Percentiles rank a stretch among this genome's conserved stretches.
Evolutionary conservation across 2,329 filamentous ascomycete species (phyloP).

Genomic region (Emericellopsis atlantica): DNA sequence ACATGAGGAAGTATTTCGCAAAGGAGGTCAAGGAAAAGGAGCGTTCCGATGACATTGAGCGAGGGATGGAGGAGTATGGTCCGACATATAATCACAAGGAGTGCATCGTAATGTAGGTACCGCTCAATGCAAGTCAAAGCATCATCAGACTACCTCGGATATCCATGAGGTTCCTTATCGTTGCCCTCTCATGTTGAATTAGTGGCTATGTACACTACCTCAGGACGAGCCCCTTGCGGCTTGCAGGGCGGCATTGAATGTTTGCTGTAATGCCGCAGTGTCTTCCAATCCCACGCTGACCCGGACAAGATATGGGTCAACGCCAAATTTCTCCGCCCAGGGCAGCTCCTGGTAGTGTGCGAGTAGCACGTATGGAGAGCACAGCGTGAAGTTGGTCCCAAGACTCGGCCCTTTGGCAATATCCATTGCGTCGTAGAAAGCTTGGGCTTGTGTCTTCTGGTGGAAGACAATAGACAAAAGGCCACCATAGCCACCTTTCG

Average conservation of each 20-base stretch:
- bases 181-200: no score
- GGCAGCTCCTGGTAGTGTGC: conserved; percentile 86
- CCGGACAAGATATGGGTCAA: conserved; percentile 68
- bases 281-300: conserved; percentile 89
- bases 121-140: neutral
- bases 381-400: conserved; percentile 92
- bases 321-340: conserved; percentile 77
- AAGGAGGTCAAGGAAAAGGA: conserved; percentile 56
- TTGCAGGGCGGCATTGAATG: conserved; percentile 58
- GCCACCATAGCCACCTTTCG: conserved; percentile 76
- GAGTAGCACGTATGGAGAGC: conserved; percentile 80
- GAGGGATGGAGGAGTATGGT: conserved; percentile 62
- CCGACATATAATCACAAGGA: conserved; percentile 46
- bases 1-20: conserved; percentile 65
- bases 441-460: conserved; percentile 53
- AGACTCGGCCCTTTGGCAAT: conserved; percentile 90
- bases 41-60: conserved; percentile 59
- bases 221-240: conserved; percentile 23
- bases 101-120: conserved; percentile 45
- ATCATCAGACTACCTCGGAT: no score
- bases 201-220: no score
- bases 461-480: conserved; percentile 77
- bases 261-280: conserved; percentile 46
- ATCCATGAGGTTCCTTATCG: no score
- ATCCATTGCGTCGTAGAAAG: conserved; percentile 76